phyloP scores from a whole-genome alignment of 1,284 basidiomycete genomes.

The Leccinum fallax region DNA sequence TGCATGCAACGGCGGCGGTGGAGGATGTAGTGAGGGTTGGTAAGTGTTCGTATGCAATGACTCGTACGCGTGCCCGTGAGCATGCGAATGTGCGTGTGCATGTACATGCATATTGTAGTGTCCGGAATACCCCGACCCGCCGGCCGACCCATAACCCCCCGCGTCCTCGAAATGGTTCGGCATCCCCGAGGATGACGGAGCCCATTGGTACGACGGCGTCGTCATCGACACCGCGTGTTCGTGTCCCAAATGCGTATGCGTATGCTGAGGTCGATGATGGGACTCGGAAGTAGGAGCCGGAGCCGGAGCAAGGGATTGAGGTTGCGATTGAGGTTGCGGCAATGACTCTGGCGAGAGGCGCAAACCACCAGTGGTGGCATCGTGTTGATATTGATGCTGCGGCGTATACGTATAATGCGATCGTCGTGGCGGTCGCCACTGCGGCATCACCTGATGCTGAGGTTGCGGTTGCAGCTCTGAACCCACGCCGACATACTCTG shows the following conservation, averaged over 20 bases:
- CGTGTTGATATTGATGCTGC: conserved; percentile 13
- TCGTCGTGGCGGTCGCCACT: conserved; percentile 6
- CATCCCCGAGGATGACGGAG: background rate
- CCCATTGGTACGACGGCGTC: background rate
- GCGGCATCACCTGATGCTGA: no score
- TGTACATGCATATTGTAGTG: background rate
- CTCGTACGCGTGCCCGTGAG: background rate
- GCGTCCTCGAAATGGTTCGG: background rate
- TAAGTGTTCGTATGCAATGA: conserved; percentile 12
- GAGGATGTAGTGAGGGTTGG: conserved; percentile 16
- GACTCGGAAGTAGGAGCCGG: background rate
- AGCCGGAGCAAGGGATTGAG: background rate
- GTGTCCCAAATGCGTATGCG: background rate
- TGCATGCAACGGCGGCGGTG: background rate
- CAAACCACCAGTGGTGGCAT: background rate
- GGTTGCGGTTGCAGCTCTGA: no score
- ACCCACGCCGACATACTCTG: no score
- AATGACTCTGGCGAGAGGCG: background rate
- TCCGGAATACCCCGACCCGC: background rate
- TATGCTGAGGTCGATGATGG: background rate
- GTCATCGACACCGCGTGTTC: background rate
- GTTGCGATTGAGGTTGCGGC: background rate
- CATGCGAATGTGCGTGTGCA: background rate
- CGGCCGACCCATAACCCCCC: background rate
- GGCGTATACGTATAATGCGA: conserved; percentile 32